Conservation (phyloP, 2,329 filamentous ascomycete genomes). For the Anisogramma anomala region DNA sequence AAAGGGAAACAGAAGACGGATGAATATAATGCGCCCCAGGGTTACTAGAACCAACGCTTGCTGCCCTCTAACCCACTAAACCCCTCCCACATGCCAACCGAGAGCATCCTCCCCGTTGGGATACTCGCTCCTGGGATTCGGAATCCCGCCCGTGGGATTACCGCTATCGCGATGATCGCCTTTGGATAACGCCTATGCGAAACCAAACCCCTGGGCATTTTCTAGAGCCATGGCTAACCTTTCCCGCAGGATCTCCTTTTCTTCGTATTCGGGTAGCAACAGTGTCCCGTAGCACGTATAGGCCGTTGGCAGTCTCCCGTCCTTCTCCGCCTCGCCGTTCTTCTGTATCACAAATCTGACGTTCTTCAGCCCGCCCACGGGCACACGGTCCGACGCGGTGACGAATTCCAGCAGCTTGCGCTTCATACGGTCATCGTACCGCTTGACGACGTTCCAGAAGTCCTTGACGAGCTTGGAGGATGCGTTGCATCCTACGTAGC, state of each 20-base stretch:
- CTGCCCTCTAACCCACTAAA: too few species aligned
- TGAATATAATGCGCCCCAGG: too few species aligned
- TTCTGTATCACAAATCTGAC: slow-evolving; percentile 75
- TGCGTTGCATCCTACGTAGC: slow-evolving; percentile 72
- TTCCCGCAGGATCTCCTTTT: slow-evolving; percentile 55
- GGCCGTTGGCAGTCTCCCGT: slow-evolving; percentile 63
- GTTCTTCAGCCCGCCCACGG: slow-evolving; percentile 72
- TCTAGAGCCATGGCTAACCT: slow-evolving; percentile 77
- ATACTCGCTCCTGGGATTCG: too few species aligned
- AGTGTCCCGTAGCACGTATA: slow-evolving; percentile 90
- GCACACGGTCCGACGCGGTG: slow-evolving; percentile 81
- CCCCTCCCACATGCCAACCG: too few species aligned
- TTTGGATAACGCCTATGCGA: slow-evolving; percentile 44
- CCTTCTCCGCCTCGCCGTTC: slow-evolving; percentile 51
- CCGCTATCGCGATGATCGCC: too few species aligned
- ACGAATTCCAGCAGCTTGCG: slow-evolving; percentile 81
- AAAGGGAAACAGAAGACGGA: too few species aligned
- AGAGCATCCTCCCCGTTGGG: too few species aligned
- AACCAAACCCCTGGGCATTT: slow-evolving; percentile 82
- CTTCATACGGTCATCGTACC: slow-evolving; percentile 57
- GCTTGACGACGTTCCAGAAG: slow-evolving; percentile 74
- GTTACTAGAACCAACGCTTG: too few species aligned
- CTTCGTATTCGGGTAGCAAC: slow-evolving; percentile 70
- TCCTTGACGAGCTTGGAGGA: slow-evolving; percentile 57
- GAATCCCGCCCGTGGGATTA: too few species aligned